A percentile compares a stretch with the other conserved stretches of the same genome.
phyloP scores from a whole-genome alignment of 106 monocot genomes.

The Allium cepa region DNA sequence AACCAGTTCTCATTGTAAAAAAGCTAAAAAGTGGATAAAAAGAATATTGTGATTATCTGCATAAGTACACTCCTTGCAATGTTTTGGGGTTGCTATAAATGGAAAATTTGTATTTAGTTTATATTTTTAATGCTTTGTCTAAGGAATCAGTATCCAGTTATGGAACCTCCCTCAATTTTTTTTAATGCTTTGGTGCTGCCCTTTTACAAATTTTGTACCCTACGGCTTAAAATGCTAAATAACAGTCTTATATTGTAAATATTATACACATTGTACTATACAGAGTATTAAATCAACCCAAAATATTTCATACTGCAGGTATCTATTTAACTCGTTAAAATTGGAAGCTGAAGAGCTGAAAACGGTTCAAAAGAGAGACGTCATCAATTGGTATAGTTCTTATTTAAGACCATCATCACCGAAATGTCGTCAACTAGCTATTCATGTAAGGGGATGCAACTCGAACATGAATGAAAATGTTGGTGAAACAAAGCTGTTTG shows the following conservation, averaged over 20 bases:
- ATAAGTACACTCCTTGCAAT: no score
- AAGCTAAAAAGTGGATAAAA: no score
- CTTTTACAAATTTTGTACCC: no score
- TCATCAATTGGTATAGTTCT: constrained; percentile 69
- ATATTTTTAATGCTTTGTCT: no score
- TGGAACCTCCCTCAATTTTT: no score
- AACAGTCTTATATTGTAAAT: background rate
- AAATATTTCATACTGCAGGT: constrained; percentile 28
- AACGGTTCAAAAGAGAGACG: constrained; percentile 64
- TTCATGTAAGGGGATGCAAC: constrained; percentile 85
- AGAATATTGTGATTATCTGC: no score
- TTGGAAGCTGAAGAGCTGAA: constrained; percentile 76
- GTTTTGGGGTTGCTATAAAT: no score
- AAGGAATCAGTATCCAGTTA: no score
- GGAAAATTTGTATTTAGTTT: no score
- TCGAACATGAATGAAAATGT: constrained; percentile 20
- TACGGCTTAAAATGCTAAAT: background rate
- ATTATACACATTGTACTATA: background rate
- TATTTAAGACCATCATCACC: constrained; percentile 57
- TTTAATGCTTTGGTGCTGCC: no score
- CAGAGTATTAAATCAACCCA: background rate
- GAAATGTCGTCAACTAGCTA: constrained; percentile 60
- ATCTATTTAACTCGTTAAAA: constrained; percentile 70
- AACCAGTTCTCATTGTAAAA: no score
- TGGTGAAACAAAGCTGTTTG: constrained; percentile 19